Evolutionary conservation across 257 asterid genomes (phyloP).

Genomic region (Paulownia fortunei): DNA sequence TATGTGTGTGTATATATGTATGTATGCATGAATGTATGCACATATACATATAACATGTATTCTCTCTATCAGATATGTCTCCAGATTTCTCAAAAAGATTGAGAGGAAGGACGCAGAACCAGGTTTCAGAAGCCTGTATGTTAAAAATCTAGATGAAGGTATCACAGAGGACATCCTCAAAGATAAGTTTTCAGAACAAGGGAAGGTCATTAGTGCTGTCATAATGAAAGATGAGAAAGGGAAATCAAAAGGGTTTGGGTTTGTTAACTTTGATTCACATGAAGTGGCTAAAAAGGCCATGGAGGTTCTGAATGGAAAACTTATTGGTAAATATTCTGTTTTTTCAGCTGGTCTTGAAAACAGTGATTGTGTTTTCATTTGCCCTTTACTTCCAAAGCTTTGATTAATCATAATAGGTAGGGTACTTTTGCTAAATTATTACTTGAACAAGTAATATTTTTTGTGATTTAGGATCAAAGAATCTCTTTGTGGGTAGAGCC

Average conservation of each 20-base stretch:
- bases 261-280: conserved; percentile 59
- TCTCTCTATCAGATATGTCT: conserved; percentile 53
- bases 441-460: background rate
- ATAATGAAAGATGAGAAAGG: conserved; percentile 52
- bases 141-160: conserved; percentile 55
- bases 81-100: conserved; percentile 51
- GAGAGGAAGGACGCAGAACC: conserved; percentile 46
- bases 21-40: background rate
- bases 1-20: background rate
- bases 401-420: background rate
- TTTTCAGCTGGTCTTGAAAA: background rate
- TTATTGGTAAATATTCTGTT: conserved; percentile 30
- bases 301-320: conserved; percentile 50
- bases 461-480: conserved; percentile 45
- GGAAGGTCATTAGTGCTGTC: conserved; percentile 53
- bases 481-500: conserved; percentile 43
- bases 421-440: background rate
- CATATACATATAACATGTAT: background rate
- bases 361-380: background rate
- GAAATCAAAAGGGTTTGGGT: conserved; percentile 61
- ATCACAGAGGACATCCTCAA: conserved; percentile 49
- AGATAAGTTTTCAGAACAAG: conserved; percentile 56
- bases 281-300: conserved; percentile 60
- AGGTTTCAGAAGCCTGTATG: conserved; percentile 52
- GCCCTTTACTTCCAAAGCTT: background rate